Conservation (phyloP, 2,329 filamentous ascomycete genomes). For the Penicillium occitanis region DNA sequence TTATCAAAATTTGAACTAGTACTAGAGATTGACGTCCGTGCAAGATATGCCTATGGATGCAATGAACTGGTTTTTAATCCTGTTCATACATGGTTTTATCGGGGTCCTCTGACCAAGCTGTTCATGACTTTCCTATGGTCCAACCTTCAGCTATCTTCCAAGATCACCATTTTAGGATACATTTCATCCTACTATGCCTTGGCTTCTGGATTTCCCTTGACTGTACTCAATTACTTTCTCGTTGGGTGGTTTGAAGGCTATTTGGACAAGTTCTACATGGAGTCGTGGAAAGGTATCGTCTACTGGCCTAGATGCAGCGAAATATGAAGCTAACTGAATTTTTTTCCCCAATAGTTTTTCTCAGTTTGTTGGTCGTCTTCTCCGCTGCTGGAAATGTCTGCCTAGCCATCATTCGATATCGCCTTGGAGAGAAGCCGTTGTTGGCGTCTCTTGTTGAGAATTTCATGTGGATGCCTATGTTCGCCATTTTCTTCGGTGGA, state of each 20-base stretch:
- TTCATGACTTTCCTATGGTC: slow-evolving; percentile 73
- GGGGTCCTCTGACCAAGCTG: slow-evolving; percentile 74
- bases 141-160: slow-evolving; percentile 59
- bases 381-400: slow-evolving; percentile 61
- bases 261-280: slow-evolving; percentile 66
- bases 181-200: slow-evolving; percentile 73
- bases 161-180: slow-evolving; percentile 70
- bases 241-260: slow-evolving; percentile 70
- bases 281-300: slow-evolving; percentile 62
- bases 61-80: slow-evolving; percentile 81
- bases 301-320: slow-evolving; percentile 42
- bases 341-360: slow-evolving; percentile 23
- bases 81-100: slow-evolving; percentile 68
- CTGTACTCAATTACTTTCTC: slow-evolving; percentile 68
- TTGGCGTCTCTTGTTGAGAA: slow-evolving; percentile 55
- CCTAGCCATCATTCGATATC: slow-evolving; percentile 63
- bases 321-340: background rate
- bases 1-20: slow-evolving; percentile 28
- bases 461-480: slow-evolving; percentile 62
- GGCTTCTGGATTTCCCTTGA: slow-evolving; percentile 65
- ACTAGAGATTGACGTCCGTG: slow-evolving; percentile 11
- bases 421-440: slow-evolving; percentile 56
- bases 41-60: slow-evolving; percentile 66
- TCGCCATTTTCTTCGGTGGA: slow-evolving; percentile 78
- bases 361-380: slow-evolving; percentile 62